Percentiles rank a stretch among this genome's conserved stretches.
These are phyloP conservation scores for Yamadazyma scolyti DNA, from an alignment of 805 yeast species.

Conservation along the genomic window DNA sequence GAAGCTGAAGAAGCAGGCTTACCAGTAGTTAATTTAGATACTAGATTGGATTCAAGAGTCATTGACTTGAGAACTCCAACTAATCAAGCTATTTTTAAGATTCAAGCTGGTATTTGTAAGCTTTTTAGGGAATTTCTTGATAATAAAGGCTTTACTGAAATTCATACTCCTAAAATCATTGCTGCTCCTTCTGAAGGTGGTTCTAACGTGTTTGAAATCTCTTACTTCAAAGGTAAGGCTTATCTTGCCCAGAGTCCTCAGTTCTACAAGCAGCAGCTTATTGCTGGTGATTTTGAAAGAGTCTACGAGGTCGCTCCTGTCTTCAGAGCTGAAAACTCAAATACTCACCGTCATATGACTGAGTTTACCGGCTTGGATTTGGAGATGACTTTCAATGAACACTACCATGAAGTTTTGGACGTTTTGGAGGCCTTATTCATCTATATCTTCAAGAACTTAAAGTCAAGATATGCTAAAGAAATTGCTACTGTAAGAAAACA, in stretches of 20 bases:
- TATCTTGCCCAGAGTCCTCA: constrained; percentile 98
- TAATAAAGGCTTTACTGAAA: constrained; percentile 71
- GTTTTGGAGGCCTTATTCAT: constrained; percentile 70
- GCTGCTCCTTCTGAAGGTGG: constrained; percentile 99
- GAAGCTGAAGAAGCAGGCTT: constrained; percentile 89
- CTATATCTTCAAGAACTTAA: constrained; percentile 82
- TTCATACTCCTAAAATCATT: constrained; percentile 93
- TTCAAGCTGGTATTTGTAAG: constrained; percentile 84
- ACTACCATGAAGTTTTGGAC: constrained; percentile 85
- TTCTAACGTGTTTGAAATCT: constrained; percentile 89
- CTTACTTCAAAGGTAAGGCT: constrained; percentile 90
- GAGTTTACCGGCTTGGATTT: constrained; percentile 96
- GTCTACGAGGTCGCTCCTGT: constrained; percentile 98
- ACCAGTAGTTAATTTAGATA: constrained; percentile 94
- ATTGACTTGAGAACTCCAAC: constrained; percentile 96
- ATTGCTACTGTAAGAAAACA: constrained; percentile 88
- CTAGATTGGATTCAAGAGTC: constrained; percentile 91
- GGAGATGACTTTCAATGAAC: constrained; percentile 98
- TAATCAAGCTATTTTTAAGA: constrained; percentile 94
- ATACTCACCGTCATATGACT: constrained; percentile 99
- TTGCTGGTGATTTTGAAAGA: constrained; percentile 95
- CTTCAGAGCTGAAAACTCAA: constrained; percentile 98
- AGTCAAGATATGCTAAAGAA: constrained; percentile 73
- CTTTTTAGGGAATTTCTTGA: constrained; percentile 86
- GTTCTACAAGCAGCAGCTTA: constrained; percentile 94